A percentile compares a stretch with the other conserved stretches of the same genome.
Evolutionary conservation across 1,139 yeast species (phyloP).

Genomic region (Taphrina betulina): DNA sequence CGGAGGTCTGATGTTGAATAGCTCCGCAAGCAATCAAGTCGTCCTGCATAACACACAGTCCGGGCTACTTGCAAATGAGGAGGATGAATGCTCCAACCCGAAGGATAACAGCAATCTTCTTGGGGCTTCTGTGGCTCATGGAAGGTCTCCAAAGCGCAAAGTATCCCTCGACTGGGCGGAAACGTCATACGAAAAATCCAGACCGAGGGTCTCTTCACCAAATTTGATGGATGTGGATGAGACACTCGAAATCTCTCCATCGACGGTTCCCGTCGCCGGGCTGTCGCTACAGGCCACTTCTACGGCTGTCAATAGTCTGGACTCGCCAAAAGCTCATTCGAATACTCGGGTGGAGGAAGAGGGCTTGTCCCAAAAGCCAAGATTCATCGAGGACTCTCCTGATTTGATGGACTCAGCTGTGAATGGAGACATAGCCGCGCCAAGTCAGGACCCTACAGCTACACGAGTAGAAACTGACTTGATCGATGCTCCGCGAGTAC

Average conservation of each 20-base stretch:
- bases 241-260: not conserved
- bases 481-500: constrained; percentile 22
- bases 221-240: not conserved
- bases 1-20: not conserved
- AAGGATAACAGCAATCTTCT: no score
- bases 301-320: no score
- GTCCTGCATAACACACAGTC: not conserved
- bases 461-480: not conserved
- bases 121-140: no score
- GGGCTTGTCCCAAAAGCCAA: no score
- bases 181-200: not conserved
- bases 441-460: not conserved
- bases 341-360: not conserved
- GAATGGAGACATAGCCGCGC: not conserved
- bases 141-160: not conserved
- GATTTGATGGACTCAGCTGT: no score
- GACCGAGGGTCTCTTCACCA: not conserved
- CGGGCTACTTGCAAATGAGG: not conserved
- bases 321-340: not conserved
- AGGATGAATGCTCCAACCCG: no score
- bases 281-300: not conserved
- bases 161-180: not conserved
- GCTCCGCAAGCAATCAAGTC: not conserved
- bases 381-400: no score
- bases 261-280: not conserved